Conservation (phyloP, 257 asterid genomes). For the Eucommia ulmoides region DNA sequence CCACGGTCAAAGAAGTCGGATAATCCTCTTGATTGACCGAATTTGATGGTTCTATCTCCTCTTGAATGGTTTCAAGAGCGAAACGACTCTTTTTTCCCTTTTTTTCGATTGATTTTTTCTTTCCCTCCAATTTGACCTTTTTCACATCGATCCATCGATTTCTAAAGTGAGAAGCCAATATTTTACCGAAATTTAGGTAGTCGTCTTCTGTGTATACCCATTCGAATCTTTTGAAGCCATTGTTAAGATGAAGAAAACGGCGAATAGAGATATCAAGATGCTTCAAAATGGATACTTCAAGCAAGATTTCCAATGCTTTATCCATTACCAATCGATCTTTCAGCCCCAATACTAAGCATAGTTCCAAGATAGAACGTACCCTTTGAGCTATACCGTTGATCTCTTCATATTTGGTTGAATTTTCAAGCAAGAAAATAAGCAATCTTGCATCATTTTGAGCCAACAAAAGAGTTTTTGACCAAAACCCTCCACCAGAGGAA, state of each 20-base stretch:
- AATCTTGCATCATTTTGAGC: constrained; percentile 63
- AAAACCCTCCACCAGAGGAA: constrained; percentile 82
- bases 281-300: constrained; percentile 54
- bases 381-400: constrained; percentile 21
- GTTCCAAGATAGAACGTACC: constrained; percentile 41
- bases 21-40: constrained; percentile 8
- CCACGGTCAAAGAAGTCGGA: constrained; percentile 36
- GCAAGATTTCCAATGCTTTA: constrained; percentile 39
- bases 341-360: constrained; percentile 56
- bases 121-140: constrained; percentile 25
- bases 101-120: constrained; percentile 14
- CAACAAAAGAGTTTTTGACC: constrained; percentile 53
- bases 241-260: constrained; percentile 26
- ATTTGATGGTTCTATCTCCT: constrained; percentile 30
- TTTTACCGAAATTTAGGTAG: constrained; percentile 33
- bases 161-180: constrained; percentile 58
- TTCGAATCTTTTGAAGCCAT: constrained; percentile 25
- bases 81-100: constrained; percentile 22
- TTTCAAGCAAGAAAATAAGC: constrained; percentile 43
- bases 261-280: constrained; percentile 39
- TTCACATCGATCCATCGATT: constrained; percentile 65
- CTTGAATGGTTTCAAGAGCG: constrained; percentile 62
- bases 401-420: constrained; percentile 22
- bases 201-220: constrained; percentile 70
- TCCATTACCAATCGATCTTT: constrained; percentile 35